These are phyloP conservation scores for Amanita jacksonii DNA, from an alignment of 768 basidiomycete genomes.

Conservation along the genomic window DNA sequence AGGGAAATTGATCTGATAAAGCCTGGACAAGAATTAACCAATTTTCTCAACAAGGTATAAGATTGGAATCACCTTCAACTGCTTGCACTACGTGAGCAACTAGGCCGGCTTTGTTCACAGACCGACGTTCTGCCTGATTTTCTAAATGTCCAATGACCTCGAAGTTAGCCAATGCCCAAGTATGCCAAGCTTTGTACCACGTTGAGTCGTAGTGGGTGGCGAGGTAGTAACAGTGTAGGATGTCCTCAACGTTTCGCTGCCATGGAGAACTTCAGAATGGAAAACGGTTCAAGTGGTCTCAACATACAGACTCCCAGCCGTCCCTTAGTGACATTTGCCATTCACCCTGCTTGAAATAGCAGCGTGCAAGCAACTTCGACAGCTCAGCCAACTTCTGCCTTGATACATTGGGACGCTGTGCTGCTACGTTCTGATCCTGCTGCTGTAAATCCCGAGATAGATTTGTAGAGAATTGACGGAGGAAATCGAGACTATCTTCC, in stretches of 20 bases:
- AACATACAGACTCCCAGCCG: slow-evolving; percentile 71
- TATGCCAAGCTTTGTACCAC: slow-evolving; percentile 99
- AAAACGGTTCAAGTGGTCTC: not conserved
- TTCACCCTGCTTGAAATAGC: slow-evolving; percentile 92
- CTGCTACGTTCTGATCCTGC: slow-evolving; percentile 37
- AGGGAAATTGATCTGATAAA: slow-evolving; percentile 95
- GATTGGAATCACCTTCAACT: slow-evolving; percentile 57
- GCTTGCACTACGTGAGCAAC: slow-evolving; percentile 85
- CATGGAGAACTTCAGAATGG: not conserved
- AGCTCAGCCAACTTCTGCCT: slow-evolving; percentile 57
- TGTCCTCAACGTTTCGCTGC: slow-evolving; percentile 77
- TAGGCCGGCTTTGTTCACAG: slow-evolving; percentile 52
- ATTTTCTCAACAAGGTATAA: not conserved
- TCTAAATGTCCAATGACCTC: slow-evolving; percentile 85
- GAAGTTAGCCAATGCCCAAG: slow-evolving; percentile 95
- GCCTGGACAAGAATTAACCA: slow-evolving; percentile 32
- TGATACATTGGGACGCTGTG: slow-evolving; percentile 40
- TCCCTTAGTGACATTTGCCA: slow-evolving; percentile 83
- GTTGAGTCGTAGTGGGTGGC: slow-evolving; percentile 86
- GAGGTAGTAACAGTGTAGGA: slow-evolving; percentile 73
- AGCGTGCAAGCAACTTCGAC: slow-evolving; percentile 84
- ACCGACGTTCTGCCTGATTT: slow-evolving; percentile 44
- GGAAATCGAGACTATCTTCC: slow-evolving; percentile 71
- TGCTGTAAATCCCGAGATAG: slow-evolving; percentile 67
- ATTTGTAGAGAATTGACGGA: slow-evolving; percentile 73